Percentiles rank a stretch among this genome's conserved stretches.
phyloP scores from a whole-genome alignment of 768 basidiomycete species.

The Asterophora lycoperdoides region DNA sequence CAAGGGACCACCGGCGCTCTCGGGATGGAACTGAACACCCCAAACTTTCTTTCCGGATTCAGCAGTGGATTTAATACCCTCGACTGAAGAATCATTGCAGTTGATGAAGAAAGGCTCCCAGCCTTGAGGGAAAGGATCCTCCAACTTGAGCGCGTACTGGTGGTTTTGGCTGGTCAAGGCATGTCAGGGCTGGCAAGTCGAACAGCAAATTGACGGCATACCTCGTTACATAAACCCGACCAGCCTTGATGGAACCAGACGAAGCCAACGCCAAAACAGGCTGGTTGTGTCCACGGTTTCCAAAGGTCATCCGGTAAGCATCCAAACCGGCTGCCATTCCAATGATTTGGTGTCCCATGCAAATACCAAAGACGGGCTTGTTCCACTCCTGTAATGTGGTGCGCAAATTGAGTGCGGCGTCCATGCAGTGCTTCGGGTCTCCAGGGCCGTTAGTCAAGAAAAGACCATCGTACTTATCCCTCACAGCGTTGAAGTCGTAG shows the following conservation, averaged over 20 bases:
- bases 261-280: conserved; percentile 95
- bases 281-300: conserved; percentile 99
- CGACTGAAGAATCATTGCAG: conserved; percentile 98
- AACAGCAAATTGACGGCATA: conserved; percentile 25
- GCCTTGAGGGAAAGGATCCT: conserved; percentile 92
- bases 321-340: conserved; percentile 97
- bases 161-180: conserved; percentile 75
- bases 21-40: conserved; percentile 99
- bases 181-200: conserved; percentile 3
- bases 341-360: conserved; percentile 98
- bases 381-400: conserved; percentile 85
- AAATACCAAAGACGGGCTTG: conserved; percentile 95
- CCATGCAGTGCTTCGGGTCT: conserved; percentile 85
- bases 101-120: conserved; percentile 99
- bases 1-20: conserved; percentile 96
- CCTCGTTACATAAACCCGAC: conserved; percentile 96
- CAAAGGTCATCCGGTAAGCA: conserved; percentile 98
- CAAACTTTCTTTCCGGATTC: conserved; percentile 89
- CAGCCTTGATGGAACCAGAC: conserved; percentile 89
- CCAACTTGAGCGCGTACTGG: conserved; percentile 92
- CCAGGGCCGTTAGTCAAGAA: conserved; percentile 98
- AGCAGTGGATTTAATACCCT: conserved; percentile 93
- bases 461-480: conserved; percentile 89
- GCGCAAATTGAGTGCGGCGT: conserved; percentile 76
- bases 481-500: conserved; percentile 89